Evolutionary conservation across 805 yeast species (phyloP), one percentile per base, ranked within the genome.

Genomic region (Wickerhamiella australiensis): DNA sequence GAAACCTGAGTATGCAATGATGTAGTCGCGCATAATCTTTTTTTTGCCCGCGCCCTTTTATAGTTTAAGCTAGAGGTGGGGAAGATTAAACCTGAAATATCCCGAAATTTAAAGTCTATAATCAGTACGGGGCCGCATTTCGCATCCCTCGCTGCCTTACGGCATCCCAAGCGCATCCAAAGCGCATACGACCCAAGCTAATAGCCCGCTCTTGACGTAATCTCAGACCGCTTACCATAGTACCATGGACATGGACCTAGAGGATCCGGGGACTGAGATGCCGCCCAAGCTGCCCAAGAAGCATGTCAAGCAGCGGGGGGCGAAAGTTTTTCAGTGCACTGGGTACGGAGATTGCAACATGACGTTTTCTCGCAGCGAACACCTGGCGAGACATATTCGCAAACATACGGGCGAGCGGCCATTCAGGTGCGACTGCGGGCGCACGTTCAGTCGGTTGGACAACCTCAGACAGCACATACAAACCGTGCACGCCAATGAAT

Each of bases 361-460:
- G 95, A 75, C 88, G 5, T 87, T 87, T 65, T 84, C 95, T 2
- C 72, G 96, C 46, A 81, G 92, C 7, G 96, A 88, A 63, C 96
- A 88, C 65, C 72, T 87, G 57, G 95, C 95, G 1, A 72, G 96
- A 52, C 96, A 87, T 67, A 82, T 88, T 49, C 70, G 96, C 52
- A 88, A 87, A 59, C 96, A 87, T 63, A 88, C 96, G 0, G 96
- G 96, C 40, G 96, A 87, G 64, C 71, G 95, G 51, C 96, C 96
- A 2, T 87, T 86, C 63, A 78, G 83, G 49, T 87, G 96, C 64
- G 82, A 81, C 45, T 82, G 82, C 63, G 70, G 79, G 29, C 79
- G 87, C 60, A 75, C 78, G 61, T 87, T 87, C 62, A 79, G 87
- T 15, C 73, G 96, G 43, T 68, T 88, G 52, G 96, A 88, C 65